Evolutionary conservation across 2,329 filamentous ascomycete species (phyloP), one percentile per base, ranked within the genome.

Genomic region (Fusarium abutilonis): DNA sequence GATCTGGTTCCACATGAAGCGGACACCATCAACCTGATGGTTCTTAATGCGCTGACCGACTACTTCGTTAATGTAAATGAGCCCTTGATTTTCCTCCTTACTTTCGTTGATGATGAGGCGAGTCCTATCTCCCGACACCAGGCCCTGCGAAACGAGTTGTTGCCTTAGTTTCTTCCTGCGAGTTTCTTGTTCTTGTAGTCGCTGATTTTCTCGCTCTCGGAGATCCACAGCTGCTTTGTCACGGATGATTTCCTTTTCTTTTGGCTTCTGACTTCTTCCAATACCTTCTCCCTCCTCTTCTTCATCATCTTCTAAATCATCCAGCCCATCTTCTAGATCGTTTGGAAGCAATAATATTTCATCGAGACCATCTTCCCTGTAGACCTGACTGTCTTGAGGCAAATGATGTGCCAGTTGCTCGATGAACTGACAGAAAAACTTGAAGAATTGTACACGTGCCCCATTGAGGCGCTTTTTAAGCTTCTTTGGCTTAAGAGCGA

Each of bases 1-100:
- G 40, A 97, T 79, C 63, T 94, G 89, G 65, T 92, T 88, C 92
- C 93, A 97, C 80, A 97, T 85, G 75, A 97, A 97, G 10, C 89
- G 88, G 17, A 97, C 86, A 2, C 93, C 93, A 1, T 86, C 81
- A 42, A 96, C 80, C 71, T 97, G 93, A 74, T 97, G 92, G 9
- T 86, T 80, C 68, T 95, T 94, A 60, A 96, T 90, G 6, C 78
- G 79, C 8, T 68, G 70, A 1, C 85, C 88, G 51, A 94, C 91
- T 8, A 83, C 74, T 0, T 82, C 74, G 64, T 90, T 82, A 46
- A 96, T 76, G 60, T 86, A 89, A 26, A 92, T 83, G 42, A 87
- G 80, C 0, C 81, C 80, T 63, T 89, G 78, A 13, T 84, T 76
- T 3, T 88, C 83, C 17, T 81, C 76, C 70, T 89, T 90, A 26